Base-by-base conservation (phyloP, 768 basidiomycete species). In the Exidia glandulosa region DNA sequence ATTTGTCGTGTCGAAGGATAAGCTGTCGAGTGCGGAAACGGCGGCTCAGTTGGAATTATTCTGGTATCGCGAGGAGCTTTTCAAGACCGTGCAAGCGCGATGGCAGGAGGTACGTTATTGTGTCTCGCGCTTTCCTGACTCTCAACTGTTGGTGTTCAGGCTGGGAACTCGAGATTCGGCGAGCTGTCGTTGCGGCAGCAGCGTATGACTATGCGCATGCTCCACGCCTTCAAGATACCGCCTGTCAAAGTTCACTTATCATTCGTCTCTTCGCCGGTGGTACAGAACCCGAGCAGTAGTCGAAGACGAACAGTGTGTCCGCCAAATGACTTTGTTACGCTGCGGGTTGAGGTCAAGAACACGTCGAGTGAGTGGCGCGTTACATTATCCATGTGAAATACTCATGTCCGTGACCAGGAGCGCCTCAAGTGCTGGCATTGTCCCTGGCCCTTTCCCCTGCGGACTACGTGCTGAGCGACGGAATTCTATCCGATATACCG, bases 31-130 rank as follows among this genome's bases (percentile, higher is more conserved):
- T 12, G 74, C 71, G 50, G 86, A 90, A 64, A 80, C 87, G 62
- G 76, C 75, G 47, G 67, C 76, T 10, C 87, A 92, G 68, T 79
- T 84, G 37, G 89, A 93, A 68, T 69, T 94, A 16, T 99, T 98
- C 75, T 99, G 96, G 96, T 95, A 96, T 69, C 79, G 94, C 34
- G 94, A 99, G 70, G 84, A 87, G 63, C 73, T 99, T 10, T 81
- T 98, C 66, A 81, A 81, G 52, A 72, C 74, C 56, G 69, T 97
- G 14, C 75, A 74, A 13, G 87, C 87, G 10, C 77, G 75, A 19
- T 99, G 96, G 96, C 80, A 80, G 67, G 96, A 98, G 82, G 94
- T 92, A 61, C 61, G 81, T 57, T n/a, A 13, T 36, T n/a, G 12
- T 6, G 13, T 55, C 33, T 30, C 19, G 25, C 27, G 25, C n/a